phyloP scores from a whole-genome alignment of 805 yeast genomes.

The Suhomyces faveliae region DNA sequence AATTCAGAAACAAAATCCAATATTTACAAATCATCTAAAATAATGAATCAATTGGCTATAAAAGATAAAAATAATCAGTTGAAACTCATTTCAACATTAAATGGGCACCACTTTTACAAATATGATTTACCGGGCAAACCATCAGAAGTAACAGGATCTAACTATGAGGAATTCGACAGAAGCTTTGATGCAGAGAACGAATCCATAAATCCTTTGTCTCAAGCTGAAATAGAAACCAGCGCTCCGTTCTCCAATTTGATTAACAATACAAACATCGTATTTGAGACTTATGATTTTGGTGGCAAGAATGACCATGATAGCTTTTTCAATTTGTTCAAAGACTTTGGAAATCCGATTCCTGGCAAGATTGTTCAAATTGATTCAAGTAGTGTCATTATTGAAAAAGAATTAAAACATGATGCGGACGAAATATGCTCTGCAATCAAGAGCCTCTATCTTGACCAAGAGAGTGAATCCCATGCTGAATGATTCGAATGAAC shows the following conservation, averaged over 20 bases:
- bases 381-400: not conserved
- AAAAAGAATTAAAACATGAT: not conserved
- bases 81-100: conserved; percentile 35
- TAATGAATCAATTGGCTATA: conserved; percentile 31
- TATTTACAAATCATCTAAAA: not conserved
- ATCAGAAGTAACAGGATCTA: conserved; percentile 3
- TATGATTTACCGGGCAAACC: conserved; percentile 40
- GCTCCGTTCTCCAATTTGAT: conserved; percentile 35
- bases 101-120: conserved; percentile 37
- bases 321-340: conserved; percentile 19
- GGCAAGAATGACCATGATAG: conserved; percentile 13
- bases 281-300: conserved; percentile 27
- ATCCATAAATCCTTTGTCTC: conserved; percentile 38
- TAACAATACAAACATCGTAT: conserved; percentile 28
- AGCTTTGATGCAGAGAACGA: not conserved
- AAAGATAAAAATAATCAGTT: conserved; percentile 30
- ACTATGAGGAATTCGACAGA: not conserved
- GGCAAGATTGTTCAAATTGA: conserved; percentile 5
- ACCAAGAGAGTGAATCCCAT: conserved; percentile 1
- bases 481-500: not conserved
- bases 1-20: not conserved
- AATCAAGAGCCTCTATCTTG: conserved; percentile 1
- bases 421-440: not conserved
- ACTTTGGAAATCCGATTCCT: conserved; percentile 23
- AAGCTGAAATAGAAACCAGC: conserved; percentile 59